Percentiles rank a stretch among this genome's conserved stretches.
Evolutionary conservation across 2,329 filamentous ascomycete genomes (phyloP).

Genomic region (Cordyceps tenuipes): DNA sequence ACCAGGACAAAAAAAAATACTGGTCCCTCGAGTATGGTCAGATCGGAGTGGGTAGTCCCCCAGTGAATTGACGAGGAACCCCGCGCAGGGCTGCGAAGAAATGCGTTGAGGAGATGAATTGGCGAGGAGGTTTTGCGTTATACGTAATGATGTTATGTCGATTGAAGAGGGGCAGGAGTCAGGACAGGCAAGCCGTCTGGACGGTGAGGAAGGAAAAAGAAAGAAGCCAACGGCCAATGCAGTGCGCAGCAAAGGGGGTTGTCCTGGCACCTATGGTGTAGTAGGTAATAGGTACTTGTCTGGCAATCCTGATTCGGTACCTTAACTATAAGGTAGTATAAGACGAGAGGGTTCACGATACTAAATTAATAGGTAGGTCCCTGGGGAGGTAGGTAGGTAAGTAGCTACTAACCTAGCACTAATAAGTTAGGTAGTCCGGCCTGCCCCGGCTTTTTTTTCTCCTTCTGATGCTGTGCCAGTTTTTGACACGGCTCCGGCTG

Average conservation of each 20-base stretch:
- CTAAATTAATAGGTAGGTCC: background rate
- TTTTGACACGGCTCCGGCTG: background rate
- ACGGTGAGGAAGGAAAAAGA: background rate
- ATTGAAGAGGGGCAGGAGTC: background rate
- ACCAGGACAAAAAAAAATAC: background rate
- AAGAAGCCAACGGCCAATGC: background rate
- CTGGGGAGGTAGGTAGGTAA: too few species aligned
- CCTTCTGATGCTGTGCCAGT: background rate
- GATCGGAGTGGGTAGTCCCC: constrained; percentile 1
- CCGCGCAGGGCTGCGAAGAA: background rate
- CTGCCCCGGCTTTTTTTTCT: constrained; percentile 2
- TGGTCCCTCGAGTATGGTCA: constrained; percentile 4
- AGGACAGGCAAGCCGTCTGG: background rate
- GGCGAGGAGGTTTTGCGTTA: background rate
- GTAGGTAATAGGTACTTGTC: background rate
- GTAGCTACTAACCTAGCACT: too few species aligned
- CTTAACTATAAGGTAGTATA: too few species aligned
- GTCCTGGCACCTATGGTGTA: background rate
- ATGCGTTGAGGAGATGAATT: background rate
- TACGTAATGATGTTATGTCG: background rate
- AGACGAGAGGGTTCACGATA: constrained; percentile 4
- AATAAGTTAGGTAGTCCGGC: constrained; percentile 9
- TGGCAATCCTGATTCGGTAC: background rate
- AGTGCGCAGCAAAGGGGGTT: constrained; percentile 3
- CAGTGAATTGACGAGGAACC: background rate